These are phyloP conservation scores for Phytophthora chlamydospora DNA, from an alignment of 352 stramenopile genomes.

Conservation along the genomic window DNA sequence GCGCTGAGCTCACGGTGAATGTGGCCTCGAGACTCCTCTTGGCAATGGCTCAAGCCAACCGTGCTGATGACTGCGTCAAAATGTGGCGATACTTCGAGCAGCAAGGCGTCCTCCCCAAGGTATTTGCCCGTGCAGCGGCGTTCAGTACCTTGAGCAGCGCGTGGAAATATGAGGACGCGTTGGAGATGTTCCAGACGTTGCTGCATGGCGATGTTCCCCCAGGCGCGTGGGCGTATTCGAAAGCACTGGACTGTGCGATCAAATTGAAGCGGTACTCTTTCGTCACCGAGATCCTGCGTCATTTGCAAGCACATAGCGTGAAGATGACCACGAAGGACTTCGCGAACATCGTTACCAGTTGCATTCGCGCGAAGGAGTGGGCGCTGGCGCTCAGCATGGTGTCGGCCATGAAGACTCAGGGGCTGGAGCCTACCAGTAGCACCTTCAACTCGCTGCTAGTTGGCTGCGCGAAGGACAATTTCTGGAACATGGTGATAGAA, in stretches of 20 bases:
- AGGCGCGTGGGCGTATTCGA: conserved; percentile 4
- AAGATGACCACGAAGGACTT: conserved; percentile 4
- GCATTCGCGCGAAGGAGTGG: conserved; percentile 7
- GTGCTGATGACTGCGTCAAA: background rate
- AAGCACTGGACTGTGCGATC: conserved; percentile 6
- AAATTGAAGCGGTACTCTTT: conserved; percentile 3
- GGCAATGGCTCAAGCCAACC: background rate
- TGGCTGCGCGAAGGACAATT: conserved; percentile 1
- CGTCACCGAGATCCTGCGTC: conserved; percentile 8
- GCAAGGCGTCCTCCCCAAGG: conserved; percentile 1
- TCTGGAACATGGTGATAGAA: conserved; percentile 14
- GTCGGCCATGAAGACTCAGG: conserved; percentile 12
- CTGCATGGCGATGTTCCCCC: background rate
- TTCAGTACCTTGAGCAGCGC: background rate
- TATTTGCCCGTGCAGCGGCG: background rate
- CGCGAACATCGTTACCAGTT: conserved; percentile 4
- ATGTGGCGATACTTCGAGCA: conserved; percentile 6
- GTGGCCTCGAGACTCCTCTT: conserved; percentile 1
- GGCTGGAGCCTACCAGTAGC: background rate
- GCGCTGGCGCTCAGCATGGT: conserved; percentile 9
- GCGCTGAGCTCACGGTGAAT: conserved; percentile 1
- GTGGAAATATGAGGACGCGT: background rate
- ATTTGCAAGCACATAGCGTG: conserved; percentile 4
- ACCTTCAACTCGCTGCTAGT: conserved; percentile 2
- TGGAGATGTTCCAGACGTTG: conserved; percentile 14